Base-by-base conservation (phyloP, 1,284 basidiomycete genomes). In the Leccinum brunneo-olivaceum region DNA sequence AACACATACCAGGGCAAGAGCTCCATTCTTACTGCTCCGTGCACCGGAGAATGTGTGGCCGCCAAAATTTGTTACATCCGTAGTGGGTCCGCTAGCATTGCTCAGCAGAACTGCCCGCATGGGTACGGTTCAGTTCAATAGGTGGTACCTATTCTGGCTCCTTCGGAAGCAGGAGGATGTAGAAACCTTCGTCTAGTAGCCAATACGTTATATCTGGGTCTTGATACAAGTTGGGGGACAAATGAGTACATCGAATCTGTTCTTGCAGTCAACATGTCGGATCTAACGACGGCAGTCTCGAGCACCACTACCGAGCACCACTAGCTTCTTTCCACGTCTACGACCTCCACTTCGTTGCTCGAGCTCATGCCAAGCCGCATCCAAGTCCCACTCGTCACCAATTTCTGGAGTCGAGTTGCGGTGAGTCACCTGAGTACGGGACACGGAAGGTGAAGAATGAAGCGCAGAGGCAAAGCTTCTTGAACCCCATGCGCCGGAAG, bases 1-100 rank as follows among this genome's bases (percentile, higher is more conserved):
- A 84, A 78, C 48, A 73, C 70, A 0, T 75, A 80, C 54, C 85
- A 89, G 61, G 83, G 85, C 36, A 86, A 89, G 61, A 71, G 73
- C 44, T 83, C 80, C 6, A 61, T 74, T 18, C 67, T 65, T 35
- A 74, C 73, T 21, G 60, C 67, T 8, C 46, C 73, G n/a, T 90
- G 88, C 57, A 75, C 69, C 2, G 72, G 70, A 14, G 71, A 72
- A 11, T 90, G 88, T 55, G 61, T 72, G 15, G 45, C 61, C 3
- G 86, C 86, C 7, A 86, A 77, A 63, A 79, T 90, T 34, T 90
- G 87, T 60, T 90, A 90, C 58, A 85, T 90, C 41, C 75, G 85
- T 39, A 82, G 79, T 51, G 86, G 83, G 15, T 83, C 81, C 19
- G 71, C 73, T 0, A 69, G 70, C 23, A 67, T 84, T 44, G 76